Base-by-base conservation (phyloP, 2,329 filamentous ascomycete species). In the Verticillium longisporum region DNA sequence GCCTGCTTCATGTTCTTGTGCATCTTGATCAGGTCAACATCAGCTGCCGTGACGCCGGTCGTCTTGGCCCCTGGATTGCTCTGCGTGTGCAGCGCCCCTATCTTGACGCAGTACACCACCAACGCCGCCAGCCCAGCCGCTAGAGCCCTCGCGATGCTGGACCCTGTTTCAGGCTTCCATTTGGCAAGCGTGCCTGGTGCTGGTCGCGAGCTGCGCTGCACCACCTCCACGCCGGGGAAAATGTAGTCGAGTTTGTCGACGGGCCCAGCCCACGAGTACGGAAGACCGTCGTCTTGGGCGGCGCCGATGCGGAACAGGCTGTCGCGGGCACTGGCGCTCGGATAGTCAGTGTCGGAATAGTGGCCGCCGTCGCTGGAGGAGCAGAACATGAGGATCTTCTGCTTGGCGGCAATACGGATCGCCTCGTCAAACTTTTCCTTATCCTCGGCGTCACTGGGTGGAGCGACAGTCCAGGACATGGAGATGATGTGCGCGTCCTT, bases 331-430 rank as follows among this genome's bases (percentile, higher is more conserved):
- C 54, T 54, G 60, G 56, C 5, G 64, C 66, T 66, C 60, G 62
- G 68, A 60, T 65, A 66, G 41, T 38, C 58, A 6, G 21, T 32
- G 26, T 65, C 60, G 5, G 54, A 9, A 31, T 60, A 53, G 41
- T 62, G 64, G 1, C 67, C 71, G 54, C 71, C 66, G 61, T 77
- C 75, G 6, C 61, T 69, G 0, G 73, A 69, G 0, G 75, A 69
- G 65, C 74, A 77, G 62, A 77, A 77, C 63, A 77, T 70, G 53
- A 77, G 66, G 5, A 77, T 76, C 6, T 68, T 60, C n/a, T 59
- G 58, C 2, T 63, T 57, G 1, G 62, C 60, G 0, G 73, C 73
- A 1, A 64, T 55, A 0, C 55, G 50, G 32, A 76, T 68, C 13
- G 57, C 61, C 6, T 57, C 31, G 21, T 56, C 60, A 36, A 57